Evolutionary conservation across 1,139 yeast species (phyloP).

Genomic region (Spathaspora sp.): DNA sequence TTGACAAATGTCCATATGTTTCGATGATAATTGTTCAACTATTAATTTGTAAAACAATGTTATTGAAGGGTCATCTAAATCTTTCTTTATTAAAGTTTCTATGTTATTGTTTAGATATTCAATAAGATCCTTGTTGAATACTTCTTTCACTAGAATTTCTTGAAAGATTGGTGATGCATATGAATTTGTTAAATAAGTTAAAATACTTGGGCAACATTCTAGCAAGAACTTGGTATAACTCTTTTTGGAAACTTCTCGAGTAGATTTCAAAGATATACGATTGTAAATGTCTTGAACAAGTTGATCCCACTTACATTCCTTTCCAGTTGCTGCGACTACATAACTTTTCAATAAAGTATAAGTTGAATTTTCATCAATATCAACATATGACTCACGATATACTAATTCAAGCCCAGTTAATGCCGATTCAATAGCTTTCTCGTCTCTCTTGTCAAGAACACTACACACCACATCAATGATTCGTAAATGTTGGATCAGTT

Average conservation of each 20-base stretch:
- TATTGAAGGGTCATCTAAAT: constrained; percentile 16
- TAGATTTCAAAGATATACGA: constrained; percentile 25
- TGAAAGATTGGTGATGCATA: constrained; percentile 7
- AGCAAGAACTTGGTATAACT: constrained; percentile 25
- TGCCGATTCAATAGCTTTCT: background rate
- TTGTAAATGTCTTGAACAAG: constrained; percentile 24
- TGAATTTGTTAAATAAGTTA: constrained; percentile 9
- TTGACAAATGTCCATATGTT: constrained; percentile 41
- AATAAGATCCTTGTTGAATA: constrained; percentile 20
- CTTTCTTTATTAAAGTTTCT: constrained; percentile 17
- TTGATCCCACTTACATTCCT: constrained; percentile 20
- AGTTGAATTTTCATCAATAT: constrained; percentile 32
- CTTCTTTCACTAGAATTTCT: constrained; percentile 14
- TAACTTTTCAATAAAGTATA: constrained; percentile 13
- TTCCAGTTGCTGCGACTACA: constrained; percentile 1
- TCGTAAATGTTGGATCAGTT: constrained; percentile 34
- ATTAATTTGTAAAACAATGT: constrained; percentile 25
- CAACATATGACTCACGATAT: constrained; percentile 25
- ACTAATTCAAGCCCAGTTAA: constrained; percentile 15
- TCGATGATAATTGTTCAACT: constrained; percentile 24
- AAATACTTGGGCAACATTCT: constrained; percentile 16
- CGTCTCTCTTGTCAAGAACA: constrained; percentile 12
- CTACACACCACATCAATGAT: constrained; percentile 19
- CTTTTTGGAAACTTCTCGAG: constrained; percentile 32
- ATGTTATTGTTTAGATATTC: constrained; percentile 20